Evolutionary conservation across 2,329 filamentous ascomycete species (phyloP).

Genomic region (Colletotrichum incanum): DNA sequence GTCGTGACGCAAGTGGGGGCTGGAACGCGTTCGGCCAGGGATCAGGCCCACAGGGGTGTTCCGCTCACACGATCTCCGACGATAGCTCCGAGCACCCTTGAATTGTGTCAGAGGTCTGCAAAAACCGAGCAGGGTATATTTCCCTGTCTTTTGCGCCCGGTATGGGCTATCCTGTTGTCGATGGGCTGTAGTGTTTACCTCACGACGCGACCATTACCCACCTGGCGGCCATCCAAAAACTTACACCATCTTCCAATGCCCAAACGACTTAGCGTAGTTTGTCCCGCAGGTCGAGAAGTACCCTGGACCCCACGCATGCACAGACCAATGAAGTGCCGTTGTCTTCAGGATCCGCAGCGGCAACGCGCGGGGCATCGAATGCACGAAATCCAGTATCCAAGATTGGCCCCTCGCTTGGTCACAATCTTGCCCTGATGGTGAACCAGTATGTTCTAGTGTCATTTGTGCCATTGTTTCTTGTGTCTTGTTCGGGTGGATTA

Average conservation of each 20-base stretch:
- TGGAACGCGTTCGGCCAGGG: constrained; percentile 27
- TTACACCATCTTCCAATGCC: background rate
- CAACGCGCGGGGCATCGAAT: constrained; percentile 25
- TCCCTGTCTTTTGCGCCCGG: background rate
- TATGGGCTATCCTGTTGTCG: background rate
- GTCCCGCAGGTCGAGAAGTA: background rate
- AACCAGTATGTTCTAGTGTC: background rate
- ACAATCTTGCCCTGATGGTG: background rate
- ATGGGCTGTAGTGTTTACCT: background rate
- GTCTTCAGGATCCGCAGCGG: constrained; percentile 12
- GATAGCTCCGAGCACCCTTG: constrained; percentile 34
- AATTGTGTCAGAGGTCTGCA: too few relatives aligned
- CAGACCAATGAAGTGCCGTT: constrained; percentile 5
- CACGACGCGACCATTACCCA: background rate
- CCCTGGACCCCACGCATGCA: constrained; percentile 23
- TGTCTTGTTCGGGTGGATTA: background rate
- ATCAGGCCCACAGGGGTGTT: constrained; percentile 13
- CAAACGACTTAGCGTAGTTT: background rate
- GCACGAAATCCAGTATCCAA: constrained; percentile 27
- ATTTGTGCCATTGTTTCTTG: too few relatives aligned
- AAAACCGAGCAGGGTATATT: too few relatives aligned
- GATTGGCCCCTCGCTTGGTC: background rate
- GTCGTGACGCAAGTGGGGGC: constrained; percentile 40
- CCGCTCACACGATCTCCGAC: constrained; percentile 38
- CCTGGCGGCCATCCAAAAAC: background rate